Evolutionary conservation across 2,329 filamentous ascomycete species (phyloP).

Genomic region (Scedosporium apiospermum): DNA sequence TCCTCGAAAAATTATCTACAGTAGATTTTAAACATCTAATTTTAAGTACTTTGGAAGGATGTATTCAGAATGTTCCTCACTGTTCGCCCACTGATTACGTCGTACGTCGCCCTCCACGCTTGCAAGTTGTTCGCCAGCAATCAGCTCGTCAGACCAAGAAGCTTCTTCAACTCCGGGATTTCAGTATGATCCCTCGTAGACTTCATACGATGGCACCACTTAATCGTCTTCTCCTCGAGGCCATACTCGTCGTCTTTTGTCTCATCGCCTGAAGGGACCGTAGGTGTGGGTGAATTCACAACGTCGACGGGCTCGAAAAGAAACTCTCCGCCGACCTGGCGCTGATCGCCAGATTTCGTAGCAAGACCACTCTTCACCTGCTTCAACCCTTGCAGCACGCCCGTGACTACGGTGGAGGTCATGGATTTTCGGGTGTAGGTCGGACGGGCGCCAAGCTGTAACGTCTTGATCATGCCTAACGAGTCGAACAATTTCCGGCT

Average conservation of each 20-base stretch:
- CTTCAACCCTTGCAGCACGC: conserved; percentile 50
- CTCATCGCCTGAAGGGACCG: conserved; percentile 10
- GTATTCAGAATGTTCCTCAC: background rate
- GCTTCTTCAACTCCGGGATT: conserved; percentile 53
- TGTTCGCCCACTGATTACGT: background rate
- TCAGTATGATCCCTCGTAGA: conserved; percentile 71
- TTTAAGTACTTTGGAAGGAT: background rate
- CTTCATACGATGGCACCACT: conserved; percentile 77
- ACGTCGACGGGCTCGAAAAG: conserved; percentile 53
- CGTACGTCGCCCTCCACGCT: background rate
- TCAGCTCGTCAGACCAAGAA: conserved; percentile 40
- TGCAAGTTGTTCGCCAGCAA: background rate
- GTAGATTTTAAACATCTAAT: background rate
- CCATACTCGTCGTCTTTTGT: conserved; percentile 15
- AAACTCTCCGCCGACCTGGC: conserved; percentile 69
- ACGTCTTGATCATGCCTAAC: conserved; percentile 59
- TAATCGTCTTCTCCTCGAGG: conserved; percentile 49
- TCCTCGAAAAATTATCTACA: background rate
- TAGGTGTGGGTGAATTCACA: conserved; percentile 23
- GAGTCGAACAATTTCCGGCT: conserved; percentile 54
- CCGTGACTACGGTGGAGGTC: conserved; percentile 36
- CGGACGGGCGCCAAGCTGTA: conserved; percentile 49
- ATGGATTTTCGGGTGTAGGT: conserved; percentile 49
- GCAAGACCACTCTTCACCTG: conserved; percentile 48
- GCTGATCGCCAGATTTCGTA: conserved; percentile 53